Conservation (phyloP, 2,329 filamentous ascomycete species). For the Leptographium wingfieldii region DNA sequence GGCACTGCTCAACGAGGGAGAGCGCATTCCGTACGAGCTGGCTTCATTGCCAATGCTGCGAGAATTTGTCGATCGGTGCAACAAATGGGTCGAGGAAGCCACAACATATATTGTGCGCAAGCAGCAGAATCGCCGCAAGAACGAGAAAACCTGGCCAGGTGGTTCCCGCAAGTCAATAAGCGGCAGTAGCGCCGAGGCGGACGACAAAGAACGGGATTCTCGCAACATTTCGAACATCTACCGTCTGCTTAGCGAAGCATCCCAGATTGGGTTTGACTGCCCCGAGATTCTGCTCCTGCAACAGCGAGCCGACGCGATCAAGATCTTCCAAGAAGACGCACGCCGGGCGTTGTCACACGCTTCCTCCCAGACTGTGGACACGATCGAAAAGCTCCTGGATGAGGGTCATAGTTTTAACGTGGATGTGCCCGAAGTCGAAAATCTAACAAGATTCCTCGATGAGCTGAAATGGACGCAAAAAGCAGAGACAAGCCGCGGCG, state of each 20-base stretch:
- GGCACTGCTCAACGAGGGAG: constrained; percentile 77
- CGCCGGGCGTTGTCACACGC: constrained; percentile 56
- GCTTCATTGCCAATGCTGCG: constrained; percentile 69
- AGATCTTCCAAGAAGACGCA: constrained; percentile 70
- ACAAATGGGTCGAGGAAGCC: constrained; percentile 96
- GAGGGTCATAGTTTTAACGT: constrained; percentile 81
- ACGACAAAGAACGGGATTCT: constrained; percentile 76
- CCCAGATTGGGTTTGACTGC: constrained; percentile 84
- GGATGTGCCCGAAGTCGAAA: constrained; percentile 78
- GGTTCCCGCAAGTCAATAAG: constrained; percentile 29
- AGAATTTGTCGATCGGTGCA: constrained; percentile 88
- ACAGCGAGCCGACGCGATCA: constrained; percentile 75
- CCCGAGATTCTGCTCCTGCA: constrained; percentile 76
- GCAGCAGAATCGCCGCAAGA: constrained; percentile 93
- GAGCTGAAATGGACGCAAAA: constrained; percentile 83
- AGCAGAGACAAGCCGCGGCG: constrained; percentile 50
- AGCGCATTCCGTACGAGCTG: constrained; percentile 87
- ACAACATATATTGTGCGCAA: constrained; percentile 94
- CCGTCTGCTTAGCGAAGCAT: constrained; percentile 69
- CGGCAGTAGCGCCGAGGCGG: constrained; percentile 31
- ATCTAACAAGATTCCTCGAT: constrained; percentile 65
- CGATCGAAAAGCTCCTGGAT: constrained; percentile 87
- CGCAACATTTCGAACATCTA: constrained; percentile 83
- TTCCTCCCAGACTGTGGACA: constrained; percentile 49
- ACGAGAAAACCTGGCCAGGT: constrained; percentile 74